Base-by-base conservation (phyloP, 345 rosid species). In the Limnanthes douglasii region DNA sequence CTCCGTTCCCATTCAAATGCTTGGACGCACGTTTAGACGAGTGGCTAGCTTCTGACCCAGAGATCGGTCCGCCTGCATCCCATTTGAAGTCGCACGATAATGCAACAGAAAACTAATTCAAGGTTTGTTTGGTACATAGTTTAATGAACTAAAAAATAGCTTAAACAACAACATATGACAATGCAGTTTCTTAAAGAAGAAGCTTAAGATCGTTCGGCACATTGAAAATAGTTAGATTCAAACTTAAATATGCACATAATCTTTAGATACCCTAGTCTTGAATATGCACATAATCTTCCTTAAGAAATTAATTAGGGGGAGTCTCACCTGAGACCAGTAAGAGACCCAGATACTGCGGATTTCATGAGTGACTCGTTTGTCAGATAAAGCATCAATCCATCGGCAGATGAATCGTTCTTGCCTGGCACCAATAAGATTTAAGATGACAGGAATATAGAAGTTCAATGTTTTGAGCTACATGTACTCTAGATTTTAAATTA, bases 321-420 rank as follows among this genome's bases (percentile, higher is more conserved):
- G 34, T 21, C 58, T 43, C 4, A 72, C 93, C 86, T 80, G 75
- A 52, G 77, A 43, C 81, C 90, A 88, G 65, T 76, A 74, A 12
- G 86, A 61, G 57, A 88, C 59, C 97, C 97, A 90, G 50, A 90
- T 77, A 54, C 75, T 49, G 35, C 79, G 66, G 39, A 84, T 59
- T 59, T 88, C 95, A 10, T 79, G 92, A 2, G 95, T 90, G 31
- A 74, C 74, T 6, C 98, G 95, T 5, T 75, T 75, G 43, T 84
- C 94, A 0, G 94, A 51, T 13, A 90, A 61, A 28, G 94, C 73
- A 1, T 76, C 84, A 33, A 80, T 53, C 75, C 86, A 76, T 28
- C 94, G 75, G 61, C 42, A 12, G 59, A 84, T 23, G 19, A 80
- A 84, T 21, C 98, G 46, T 30, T 77, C 95, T 80, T 90, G 95